Base-by-base conservation (phyloP, 176 grass and related monocot genomes). In the Cymbopogon citratus region DNA sequence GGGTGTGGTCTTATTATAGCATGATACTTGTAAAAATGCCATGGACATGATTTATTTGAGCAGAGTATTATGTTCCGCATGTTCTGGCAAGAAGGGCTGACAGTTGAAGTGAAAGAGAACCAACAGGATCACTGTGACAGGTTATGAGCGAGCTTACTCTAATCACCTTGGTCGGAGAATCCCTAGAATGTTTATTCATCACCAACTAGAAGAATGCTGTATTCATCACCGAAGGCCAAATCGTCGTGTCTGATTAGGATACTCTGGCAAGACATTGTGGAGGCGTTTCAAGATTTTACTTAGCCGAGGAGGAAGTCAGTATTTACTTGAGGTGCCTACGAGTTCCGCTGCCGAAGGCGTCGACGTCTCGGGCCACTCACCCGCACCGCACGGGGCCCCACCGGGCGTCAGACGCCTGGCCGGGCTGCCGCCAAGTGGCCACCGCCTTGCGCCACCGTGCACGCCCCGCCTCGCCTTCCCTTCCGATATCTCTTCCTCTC, bases 281-380 rank as follows among this genome's bases (percentile, higher is more conserved):
- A 44, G 41, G 41, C 12, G 13, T 12, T 14, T 76, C 15, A 3
- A 61, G 19, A 27, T 26, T 18, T 76, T 15, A 11, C 7, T n/a
- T n/a, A 33, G 12, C 3, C 2, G 52, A 5, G 12, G 33, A 26
- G 26, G n/a, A n/a, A n/a, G n/a, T n/a, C n/a, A n/a, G n/a, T n/a
- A n/a, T n/a, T n/a, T n/a, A n/a, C n/a, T n/a, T n/a, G n/a, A n/a
- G n/a, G 44, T 48, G 45, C 45, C 45, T 44, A 43, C n/a, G n/a
- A n/a, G n/a, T 7, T 1, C 0, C 43, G 6, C 49, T n/a, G 51
- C 19, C 7, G 19, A 56, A n/a, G 52, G 51, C 19, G 51, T n/a
- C n/a, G n/a, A n/a, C 21, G 16, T 76, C 85, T 2, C 36, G 15
- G 21, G 12, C 80, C 80, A 88, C 74, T 79, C 74, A 40, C 31